Evolutionary conservation across 2,329 filamentous ascomycete genomes (phyloP), one percentile per base, ranked within the genome.

Genomic region (Sarocladium brachiariae): DNA sequence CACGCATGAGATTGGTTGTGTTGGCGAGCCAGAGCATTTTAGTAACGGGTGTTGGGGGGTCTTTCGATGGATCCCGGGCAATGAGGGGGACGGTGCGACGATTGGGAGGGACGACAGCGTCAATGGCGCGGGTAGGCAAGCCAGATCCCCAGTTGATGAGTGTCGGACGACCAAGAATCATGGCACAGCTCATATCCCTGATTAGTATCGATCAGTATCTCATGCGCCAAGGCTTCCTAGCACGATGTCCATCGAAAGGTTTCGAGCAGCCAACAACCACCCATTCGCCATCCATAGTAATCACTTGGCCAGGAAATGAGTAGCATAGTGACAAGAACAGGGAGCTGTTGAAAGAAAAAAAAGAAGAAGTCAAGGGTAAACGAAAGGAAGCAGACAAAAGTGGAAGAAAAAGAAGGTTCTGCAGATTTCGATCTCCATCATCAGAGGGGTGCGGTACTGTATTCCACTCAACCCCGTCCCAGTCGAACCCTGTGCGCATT

Each of bases 11-110:
- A n/a, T 61, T 60, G 50, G 71, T 68, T 16, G 77, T 59, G 46
- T 75, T 65, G 54, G 71, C 73, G 3, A 71, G 67, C 71, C 77
- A 80, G 13, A 84, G 61, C 1, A 71, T 63, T 39, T 73, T 70
- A 2, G 79, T 80, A 27, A 83, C 60, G 2, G 77, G 74, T 1
- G 80, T 82, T 1, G 81, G 80, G 2, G 76, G 74, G 39, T 82
- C 78, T 2, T 51, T 54, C 14, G 70, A 62, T 14, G 73, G 70
- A 24, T 66, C 65, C 33, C 81, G 70, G 14, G 69, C 67, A 11
- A 72, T 56, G 34, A 81, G 69, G 0, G 76, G 73, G 39, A 69
- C 72, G 53, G 70, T 73, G 33, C 70, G 70, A 8, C 71, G 67
- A 53, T 74, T 71, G 21, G 65, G 66, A 1, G 78, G 75, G 14